These are phyloP conservation scores for Globisporangium abappressorium DNA, from an alignment of 352 stramenopile species.

Conservation along the genomic window DNA sequence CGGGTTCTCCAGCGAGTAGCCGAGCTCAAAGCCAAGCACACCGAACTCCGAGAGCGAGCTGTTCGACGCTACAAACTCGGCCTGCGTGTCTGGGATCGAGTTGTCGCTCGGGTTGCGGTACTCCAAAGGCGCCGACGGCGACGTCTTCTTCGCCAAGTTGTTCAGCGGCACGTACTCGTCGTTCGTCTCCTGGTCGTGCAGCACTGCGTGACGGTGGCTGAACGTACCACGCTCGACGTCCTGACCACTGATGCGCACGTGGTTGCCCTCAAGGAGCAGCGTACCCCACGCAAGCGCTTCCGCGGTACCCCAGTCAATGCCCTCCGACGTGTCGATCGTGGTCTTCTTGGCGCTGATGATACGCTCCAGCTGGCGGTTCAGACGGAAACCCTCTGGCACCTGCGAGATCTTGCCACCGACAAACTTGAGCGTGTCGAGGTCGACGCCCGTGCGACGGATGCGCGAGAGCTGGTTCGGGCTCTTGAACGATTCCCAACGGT, in stretches of 20 bases:
- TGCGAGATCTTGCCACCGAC: conserved; percentile 87
- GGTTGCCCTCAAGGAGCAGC: conserved; percentile 91
- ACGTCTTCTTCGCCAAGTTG: conserved; percentile 73
- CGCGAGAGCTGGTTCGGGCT: conserved; percentile 91
- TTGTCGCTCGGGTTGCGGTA: conserved; percentile 15
- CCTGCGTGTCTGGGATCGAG: conserved; percentile 76
- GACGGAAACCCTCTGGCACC: conserved; percentile 85
- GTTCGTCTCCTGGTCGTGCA: conserved; percentile 95
- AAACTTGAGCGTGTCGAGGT: conserved; percentile 88
- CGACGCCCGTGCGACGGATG: conserved; percentile 92
- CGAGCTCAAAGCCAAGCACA: conserved; percentile 85
- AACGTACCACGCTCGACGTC: conserved; percentile 94
- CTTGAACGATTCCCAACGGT: conserved; percentile 96
- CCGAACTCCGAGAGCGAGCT: conserved; percentile 95
- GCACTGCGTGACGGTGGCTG: conserved; percentile 90
- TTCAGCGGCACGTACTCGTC: conserved; percentile 93
- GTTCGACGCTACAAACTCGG: conserved; percentile 92
- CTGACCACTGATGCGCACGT: conserved; percentile 91
- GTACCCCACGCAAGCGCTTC: conserved; percentile 95
- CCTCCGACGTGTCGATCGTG: conserved; percentile 75
- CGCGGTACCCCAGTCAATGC: conserved; percentile 96
- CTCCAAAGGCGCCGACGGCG: conserved; percentile 41
- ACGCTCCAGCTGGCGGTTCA: conserved; percentile 93
- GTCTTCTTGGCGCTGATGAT: conserved; percentile 88
- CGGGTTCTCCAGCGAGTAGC: conserved; percentile 94